Evolutionary conservation across 2,329 filamentous ascomycete species (phyloP), one percentile per base, ranked within the genome.

Genomic region (Pseudocercospora pini-densiflorae): DNA sequence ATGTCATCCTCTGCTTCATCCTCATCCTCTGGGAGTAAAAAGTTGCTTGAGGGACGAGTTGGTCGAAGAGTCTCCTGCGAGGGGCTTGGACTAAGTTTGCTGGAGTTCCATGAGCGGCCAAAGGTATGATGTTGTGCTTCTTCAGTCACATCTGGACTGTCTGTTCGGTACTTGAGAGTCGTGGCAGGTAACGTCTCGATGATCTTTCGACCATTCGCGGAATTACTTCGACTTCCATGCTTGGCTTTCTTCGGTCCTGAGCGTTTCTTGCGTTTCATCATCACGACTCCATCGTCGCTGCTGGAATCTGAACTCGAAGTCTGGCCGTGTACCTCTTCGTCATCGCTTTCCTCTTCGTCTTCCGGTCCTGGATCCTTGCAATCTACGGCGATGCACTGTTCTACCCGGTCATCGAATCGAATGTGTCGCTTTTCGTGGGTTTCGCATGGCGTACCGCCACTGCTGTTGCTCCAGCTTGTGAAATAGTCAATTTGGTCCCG

Each of bases 311-410:
- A 75, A 36, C 70, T 67, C 40, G 86, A 85, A 3, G 84, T 80
- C 24, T 88, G 86, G 12, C 82, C 79, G 27, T 80, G 76, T 31
- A 79, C 75, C 40, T 70, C 69, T 31, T 72, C 79, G 5, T 72
- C 69, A 29, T 62, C 73, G 54, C 72, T 67, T 49, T 79, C 80
- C 29, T 81, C 79, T 36, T 81, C 79, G 59, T 92, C 89, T 10
- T 91, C 88, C 29, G 91, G 88, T 57, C 94, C 90, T 24, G 90
- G 90, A 70, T 92, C 89, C 80, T 96, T 96, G 72, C 89, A 86
- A 36, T 98, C 94, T 33, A 99, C 88, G 7, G 95, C 95, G 70
- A 97, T 97, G 77, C 94, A 97, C 77, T 98, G 94, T 77, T 94
- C 90, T 2, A 99, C 95, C 80, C 94, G 92, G 76, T 97, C 92